Percentiles rank a stretch among this genome's conserved stretches.
These are phyloP conservation scores for Aquanectria penicillioides DNA, from an alignment of 2,329 filamentous ascomycete species.

Conservation along the genomic window DNA sequence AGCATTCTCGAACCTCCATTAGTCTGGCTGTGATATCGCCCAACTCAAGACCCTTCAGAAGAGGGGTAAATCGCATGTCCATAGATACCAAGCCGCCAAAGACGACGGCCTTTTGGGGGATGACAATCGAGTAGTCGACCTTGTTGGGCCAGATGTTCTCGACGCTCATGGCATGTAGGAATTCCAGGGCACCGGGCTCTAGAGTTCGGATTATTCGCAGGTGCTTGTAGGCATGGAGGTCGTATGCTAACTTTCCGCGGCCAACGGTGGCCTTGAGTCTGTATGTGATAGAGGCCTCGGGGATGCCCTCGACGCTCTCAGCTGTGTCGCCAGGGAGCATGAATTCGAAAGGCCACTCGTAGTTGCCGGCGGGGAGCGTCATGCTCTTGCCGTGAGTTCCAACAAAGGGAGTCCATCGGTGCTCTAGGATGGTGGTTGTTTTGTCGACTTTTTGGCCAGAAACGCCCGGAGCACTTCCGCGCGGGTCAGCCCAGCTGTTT, in stretches of 20 bases:
- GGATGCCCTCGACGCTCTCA: conserved; percentile 91
- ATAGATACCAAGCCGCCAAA: conserved; percentile 89
- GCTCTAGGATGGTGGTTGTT: conserved; percentile 69
- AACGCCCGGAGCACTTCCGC: conserved; percentile 66
- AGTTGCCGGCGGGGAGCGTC: conserved; percentile 76
- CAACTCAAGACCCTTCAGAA: conserved; percentile 88
- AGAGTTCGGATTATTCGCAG: conserved; percentile 82
- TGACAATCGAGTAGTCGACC: conserved; percentile 92
- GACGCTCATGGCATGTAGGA: conserved; percentile 90
- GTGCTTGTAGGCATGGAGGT: conserved; percentile 82
- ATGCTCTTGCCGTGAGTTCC: conserved; percentile 64
- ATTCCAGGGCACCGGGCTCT: conserved; percentile 78
- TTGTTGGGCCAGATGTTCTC: conserved; percentile 99
- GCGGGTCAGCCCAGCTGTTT: conserved; percentile 61
- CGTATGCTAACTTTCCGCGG: conserved; percentile 87
- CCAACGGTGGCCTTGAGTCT: conserved; percentile 90
- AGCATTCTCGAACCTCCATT: conserved; percentile 80
- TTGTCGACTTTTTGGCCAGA: conserved; percentile 69
- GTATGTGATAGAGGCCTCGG: conserved; percentile 89
- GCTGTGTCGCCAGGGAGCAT: conserved; percentile 76
- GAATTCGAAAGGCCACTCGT: conserved; percentile 84
- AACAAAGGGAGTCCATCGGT: conserved; percentile 76
- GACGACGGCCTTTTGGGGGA: conserved; percentile 92
- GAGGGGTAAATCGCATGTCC: conserved; percentile 86
- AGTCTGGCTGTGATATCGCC: conserved; percentile 85